Evolutionary conservation across 768 basidiomycete species (phyloP), one percentile per base, ranked within the genome.

Genomic region (Naganishia vaughanmartiniae): DNA sequence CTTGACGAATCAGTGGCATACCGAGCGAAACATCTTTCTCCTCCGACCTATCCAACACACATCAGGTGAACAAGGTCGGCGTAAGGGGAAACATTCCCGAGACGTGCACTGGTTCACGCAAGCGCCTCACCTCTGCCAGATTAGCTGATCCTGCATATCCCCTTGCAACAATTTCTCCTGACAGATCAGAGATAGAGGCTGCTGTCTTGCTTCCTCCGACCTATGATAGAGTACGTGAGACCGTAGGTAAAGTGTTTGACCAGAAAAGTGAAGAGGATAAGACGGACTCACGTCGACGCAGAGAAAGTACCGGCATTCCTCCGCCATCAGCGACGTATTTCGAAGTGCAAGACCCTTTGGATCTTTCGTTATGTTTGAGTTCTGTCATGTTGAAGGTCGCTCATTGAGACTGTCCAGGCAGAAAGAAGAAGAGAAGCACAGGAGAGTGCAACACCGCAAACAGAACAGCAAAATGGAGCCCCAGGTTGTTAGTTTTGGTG

Each of bases 121-220:
- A 81, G 21, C 86, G 76, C 36, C 88, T 84, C 75, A 92, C 87
- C 82, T 91, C 91, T 28, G 90, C 85, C 81, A 90, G 90, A 81
- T 95, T 95, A 74, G 92, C 92, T 0, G 90, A 89, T 1, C 91
- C 91, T 10, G 87, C 87, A 21, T 83, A 79, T 1, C 87, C 90
- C 54, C 89, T 87, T 0, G 88, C 88, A 54, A 91, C 70, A 74
- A 91, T 85, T 5, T 82, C 80, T 72, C 91, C 89, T 2, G 83
- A 73, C 24, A 77, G 74, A 77, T 88, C 84, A 71, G 84, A 84
- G 79, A 94, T 86, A 70, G 86, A 90, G 7, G 86, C 90, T 31
- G 89, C 86, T 12, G 93, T 93, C 83, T 94, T 95, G 54, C 90
- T 90, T 26, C 91, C 92, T 34, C 92, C 92, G 72, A 69, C 71